These are phyloP conservation scores for Backusella tuberculispora DNA, from an alignment of 192 early-diverging fungal species.

Conservation along the genomic window DNA sequence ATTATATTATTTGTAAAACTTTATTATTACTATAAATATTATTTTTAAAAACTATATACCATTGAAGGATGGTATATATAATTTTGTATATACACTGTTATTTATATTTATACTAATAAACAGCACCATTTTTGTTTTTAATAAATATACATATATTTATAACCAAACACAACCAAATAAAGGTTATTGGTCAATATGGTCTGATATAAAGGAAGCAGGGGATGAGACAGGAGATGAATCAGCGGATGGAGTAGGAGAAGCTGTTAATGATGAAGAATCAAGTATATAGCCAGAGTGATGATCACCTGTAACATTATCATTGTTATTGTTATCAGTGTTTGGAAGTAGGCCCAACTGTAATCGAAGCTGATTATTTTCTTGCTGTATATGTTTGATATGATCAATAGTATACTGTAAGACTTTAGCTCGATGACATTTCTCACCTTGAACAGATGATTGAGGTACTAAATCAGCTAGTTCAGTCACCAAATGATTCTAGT, in stretches of 20 bases:
- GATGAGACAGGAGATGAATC: not conserved
- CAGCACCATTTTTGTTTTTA: not conserved
- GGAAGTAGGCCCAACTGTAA: slow-evolving; percentile 17
- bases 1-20: not conserved
- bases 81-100: not conserved
- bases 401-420: slow-evolving; percentile 45
- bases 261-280: not conserved
- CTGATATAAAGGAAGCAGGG: not conserved
- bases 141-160: not conserved
- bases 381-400: slow-evolving; percentile 65
- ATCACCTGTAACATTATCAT: too few relatives aligned
- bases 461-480: slow-evolving; percentile 50
- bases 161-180: not conserved
- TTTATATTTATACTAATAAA: slow-evolving; percentile 4
- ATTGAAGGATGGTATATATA: not conserved
- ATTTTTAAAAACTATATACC: not conserved
- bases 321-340: not conserved
- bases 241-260: not conserved
- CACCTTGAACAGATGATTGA: slow-evolving; percentile 29
- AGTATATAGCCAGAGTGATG: not conserved
- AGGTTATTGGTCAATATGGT: not conserved
- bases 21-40: not conserved
- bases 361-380: slow-evolving; percentile 52
- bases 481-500: slow-evolving; percentile 42
- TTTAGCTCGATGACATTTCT: slow-evolving; percentile 55